Evolutionary conservation across 2,329 filamentous ascomycete genomes (phyloP).

Genomic region (Bipolaris zeicola): DNA sequence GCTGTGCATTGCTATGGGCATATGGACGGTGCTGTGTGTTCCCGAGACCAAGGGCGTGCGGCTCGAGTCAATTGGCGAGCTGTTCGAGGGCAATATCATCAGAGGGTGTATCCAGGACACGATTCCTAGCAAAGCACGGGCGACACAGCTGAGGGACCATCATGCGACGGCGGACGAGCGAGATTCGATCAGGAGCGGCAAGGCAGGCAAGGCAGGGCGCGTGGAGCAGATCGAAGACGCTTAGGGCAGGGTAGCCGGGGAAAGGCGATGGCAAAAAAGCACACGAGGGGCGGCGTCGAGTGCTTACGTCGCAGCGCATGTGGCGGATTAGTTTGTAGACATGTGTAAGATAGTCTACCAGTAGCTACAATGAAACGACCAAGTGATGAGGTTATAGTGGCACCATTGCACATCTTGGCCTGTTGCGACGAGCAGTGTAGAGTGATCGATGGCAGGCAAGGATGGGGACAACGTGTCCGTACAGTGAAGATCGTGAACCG

Average conservation of each 20-base stretch:
- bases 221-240: conserved; percentile 40
- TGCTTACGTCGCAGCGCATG: conserved; percentile 14
- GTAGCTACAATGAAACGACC: conserved; percentile 3
- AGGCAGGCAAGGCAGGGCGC: conserved; percentile 23
- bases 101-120: conserved; percentile 49
- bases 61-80: conserved; percentile 49
- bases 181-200: conserved; percentile 30
- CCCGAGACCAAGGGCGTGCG: conserved; percentile 54
- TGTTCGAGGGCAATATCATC: conserved; percentile 53
- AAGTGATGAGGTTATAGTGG: conserved; percentile 2
- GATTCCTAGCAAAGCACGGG: conserved; percentile 44
- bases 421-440: not conserved
- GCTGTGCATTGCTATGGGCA: conserved; percentile 51
- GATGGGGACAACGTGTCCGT: conserved; percentile 25
- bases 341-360: not conserved
- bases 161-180: conserved; percentile 36
- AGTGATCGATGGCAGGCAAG: conserved; percentile 1
- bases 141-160: conserved; percentile 44
- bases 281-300: conserved; percentile 3
- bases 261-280: conserved; percentile 15
- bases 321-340: conserved; percentile 5
- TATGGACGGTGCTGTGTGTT: conserved; percentile 51
- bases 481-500: conserved; percentile 23
- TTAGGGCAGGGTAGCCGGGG: conserved; percentile 11
- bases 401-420: not conserved